A percentile compares a stretch with the other conserved stretches of the same genome.
phyloP scores from a whole-genome alignment of 768 basidiomycete species.

The Cystobasidium tubakii region DNA sequence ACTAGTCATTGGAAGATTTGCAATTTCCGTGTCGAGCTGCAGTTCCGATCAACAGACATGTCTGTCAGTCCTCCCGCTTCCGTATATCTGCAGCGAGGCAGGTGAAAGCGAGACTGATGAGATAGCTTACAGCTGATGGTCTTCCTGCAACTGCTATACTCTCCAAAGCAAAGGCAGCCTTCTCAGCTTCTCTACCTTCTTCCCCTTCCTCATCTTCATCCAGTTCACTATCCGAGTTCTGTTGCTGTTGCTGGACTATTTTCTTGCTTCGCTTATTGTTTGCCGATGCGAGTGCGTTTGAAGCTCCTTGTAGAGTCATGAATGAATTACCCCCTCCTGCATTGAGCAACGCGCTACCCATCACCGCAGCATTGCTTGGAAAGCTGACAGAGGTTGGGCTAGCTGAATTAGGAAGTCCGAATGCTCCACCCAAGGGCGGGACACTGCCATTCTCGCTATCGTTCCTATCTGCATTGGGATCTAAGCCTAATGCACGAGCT shows the following conservation, averaged over 20 bases:
- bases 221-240: conserved; percentile 10
- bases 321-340: background rate
- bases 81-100: too few relatives aligned
- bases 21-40: conserved; percentile 1
- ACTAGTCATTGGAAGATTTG: conserved; percentile 23
- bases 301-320: background rate
- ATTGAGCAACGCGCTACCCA: background rate
- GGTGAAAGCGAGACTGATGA: background rate
- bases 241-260: background rate
- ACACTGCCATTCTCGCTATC: conserved; percentile 4
- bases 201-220: conserved; percentile 31
- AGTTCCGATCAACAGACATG: background rate
- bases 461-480: conserved; percentile 2
- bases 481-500: conserved; percentile 3
- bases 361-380: background rate
- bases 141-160: conserved; percentile 32
- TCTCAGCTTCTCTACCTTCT: conserved; percentile 33
- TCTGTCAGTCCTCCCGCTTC: background rate
- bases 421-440: background rate
- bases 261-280: background rate
- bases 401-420: background rate
- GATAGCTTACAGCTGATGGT: background rate
- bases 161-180: conserved; percentile 33
- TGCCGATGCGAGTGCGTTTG: background rate
- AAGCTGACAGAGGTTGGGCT: background rate